A percentile compares a stretch with the other conserved stretches of the same genome.
Evolutionary conservation across 140 eudicot genomes (phyloP).

Genomic region (Flaveria floridana): DNA sequence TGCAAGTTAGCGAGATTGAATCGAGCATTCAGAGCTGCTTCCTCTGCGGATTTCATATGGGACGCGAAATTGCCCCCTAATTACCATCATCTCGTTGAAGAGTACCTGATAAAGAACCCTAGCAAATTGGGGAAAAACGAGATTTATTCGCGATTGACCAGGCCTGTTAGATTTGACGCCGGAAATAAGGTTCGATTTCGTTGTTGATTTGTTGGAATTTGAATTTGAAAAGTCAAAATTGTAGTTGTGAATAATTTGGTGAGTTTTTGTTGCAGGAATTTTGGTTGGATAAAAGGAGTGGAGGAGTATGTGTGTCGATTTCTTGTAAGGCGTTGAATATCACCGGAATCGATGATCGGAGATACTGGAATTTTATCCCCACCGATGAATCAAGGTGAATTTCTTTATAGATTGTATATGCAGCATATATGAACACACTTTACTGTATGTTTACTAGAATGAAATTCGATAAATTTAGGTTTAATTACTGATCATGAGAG

Average conservation of each 20-base stretch:
- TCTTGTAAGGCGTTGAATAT: conserved; percentile 71
- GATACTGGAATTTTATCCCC: conserved; percentile 82
- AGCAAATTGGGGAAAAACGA: conserved; percentile 45
- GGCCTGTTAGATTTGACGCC: conserved; percentile 48
- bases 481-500: too few species aligned
- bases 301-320: conserved; percentile 78
- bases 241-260: neutral
- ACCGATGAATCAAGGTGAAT: conserved; percentile 77
- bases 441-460: neutral
- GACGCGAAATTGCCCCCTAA: conserved; percentile 67
- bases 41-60: conserved; percentile 89
- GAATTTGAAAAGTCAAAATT: conserved; percentile 26
- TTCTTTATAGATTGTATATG: neutral
- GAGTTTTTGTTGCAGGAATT: conserved; percentile 49
- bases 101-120: conserved; percentile 27
- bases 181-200: conserved; percentile 57
- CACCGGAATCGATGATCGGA: conserved; percentile 91
- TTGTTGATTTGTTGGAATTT: neutral
- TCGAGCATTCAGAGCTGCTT: conserved; percentile 72
- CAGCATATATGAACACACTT: neutral
- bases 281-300: conserved; percentile 77
- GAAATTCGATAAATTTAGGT: neutral
- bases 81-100: conserved; percentile 43
- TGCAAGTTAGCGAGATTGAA: conserved; percentile 69
- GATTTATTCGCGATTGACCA: conserved; percentile 54